These are phyloP conservation scores for Eutypella sp. DNA, from an alignment of 2,329 filamentous ascomycete genomes.

Conservation along the genomic window DNA sequence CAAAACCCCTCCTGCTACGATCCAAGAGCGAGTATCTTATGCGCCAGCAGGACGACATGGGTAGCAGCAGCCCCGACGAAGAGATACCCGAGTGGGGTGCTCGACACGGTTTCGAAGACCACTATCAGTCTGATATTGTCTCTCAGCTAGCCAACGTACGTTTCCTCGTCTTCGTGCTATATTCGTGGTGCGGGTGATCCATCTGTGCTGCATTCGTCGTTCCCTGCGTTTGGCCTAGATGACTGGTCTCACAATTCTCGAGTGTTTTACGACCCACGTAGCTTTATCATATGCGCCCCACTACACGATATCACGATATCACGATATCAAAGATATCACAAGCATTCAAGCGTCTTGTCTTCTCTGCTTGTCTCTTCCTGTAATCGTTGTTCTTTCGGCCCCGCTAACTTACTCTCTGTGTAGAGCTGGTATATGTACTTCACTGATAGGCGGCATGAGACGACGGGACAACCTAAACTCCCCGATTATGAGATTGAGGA, in stretches of 20 bases:
- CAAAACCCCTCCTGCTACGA: conserved; percentile 48
- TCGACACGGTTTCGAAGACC: conserved; percentile 87
- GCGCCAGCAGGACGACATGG: conserved; percentile 29
- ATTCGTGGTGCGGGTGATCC: too few species aligned
- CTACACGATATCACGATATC: too few species aligned
- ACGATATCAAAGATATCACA: too few species aligned
- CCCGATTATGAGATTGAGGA: conserved; percentile 68
- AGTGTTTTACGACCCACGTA: too few species aligned
- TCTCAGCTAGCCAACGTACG: conserved; percentile 75
- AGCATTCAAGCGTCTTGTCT: too few species aligned
- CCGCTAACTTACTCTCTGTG: conserved; percentile 11
- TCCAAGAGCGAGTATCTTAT: conserved; percentile 53
- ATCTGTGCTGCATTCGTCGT: too few species aligned
- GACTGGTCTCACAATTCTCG: too few species aligned
- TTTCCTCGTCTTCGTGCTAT: conserved; percentile 25
- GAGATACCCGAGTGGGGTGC: conserved; percentile 51
- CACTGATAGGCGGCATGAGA: conserved; percentile 96
- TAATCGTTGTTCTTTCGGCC: neutral
- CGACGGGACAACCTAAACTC: conserved; percentile 78
- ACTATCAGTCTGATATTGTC: conserved; percentile 87
- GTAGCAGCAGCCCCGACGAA: conserved; percentile 36
- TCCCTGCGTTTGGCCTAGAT: too few species aligned
- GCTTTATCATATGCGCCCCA: neutral
- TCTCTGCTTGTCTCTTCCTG: too few species aligned
- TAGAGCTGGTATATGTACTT: conserved; percentile 99